These are phyloP conservation scores for Plantago lanceolata DNA, from an alignment of 305 asterid genomes.

Conservation along the genomic window DNA sequence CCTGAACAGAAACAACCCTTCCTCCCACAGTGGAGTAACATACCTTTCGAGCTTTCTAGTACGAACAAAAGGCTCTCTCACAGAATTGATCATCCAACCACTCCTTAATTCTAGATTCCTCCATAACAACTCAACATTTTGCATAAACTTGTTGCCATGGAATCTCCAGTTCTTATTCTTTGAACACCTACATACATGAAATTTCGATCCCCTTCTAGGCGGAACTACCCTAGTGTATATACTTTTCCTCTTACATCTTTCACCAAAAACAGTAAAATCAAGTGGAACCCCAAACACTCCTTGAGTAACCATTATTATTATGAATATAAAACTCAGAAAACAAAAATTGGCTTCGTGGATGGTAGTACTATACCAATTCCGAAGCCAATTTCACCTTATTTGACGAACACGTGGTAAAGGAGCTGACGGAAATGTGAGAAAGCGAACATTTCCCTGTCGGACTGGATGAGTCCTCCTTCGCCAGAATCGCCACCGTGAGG, in stretches of 20 bases:
- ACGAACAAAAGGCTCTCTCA: conserved; percentile 58
- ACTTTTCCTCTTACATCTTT: not conserved
- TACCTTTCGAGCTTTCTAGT: conserved; percentile 61
- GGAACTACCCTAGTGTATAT: not conserved
- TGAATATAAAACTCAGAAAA: not conserved
- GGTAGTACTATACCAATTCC: too few species aligned
- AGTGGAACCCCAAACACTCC: not conserved
- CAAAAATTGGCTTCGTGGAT: not conserved
- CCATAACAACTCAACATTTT: conserved; percentile 59
- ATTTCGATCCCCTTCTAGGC: not conserved
- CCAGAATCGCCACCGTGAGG: too few species aligned
- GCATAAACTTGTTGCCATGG: conserved; percentile 57
- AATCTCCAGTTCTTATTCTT: conserved; percentile 65
- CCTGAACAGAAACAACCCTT: conserved; percentile 81
- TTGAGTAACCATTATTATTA: not conserved
- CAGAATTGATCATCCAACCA: conserved; percentile 58
- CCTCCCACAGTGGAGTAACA: conserved; percentile 75
- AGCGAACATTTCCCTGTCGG: too few species aligned
- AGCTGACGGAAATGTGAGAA: too few species aligned
- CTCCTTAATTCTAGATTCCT: conserved; percentile 58
- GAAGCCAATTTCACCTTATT: not conserved
- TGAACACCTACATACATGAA: conserved; percentile 45
- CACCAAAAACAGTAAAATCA: not conserved
- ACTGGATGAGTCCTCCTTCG: too few species aligned
- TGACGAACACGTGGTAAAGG: not conserved